Percentiles rank a stretch among this genome's conserved stretches.
phyloP scores from a whole-genome alignment of 176 grass and related monocot species.

The Oryza officinalis region DNA sequence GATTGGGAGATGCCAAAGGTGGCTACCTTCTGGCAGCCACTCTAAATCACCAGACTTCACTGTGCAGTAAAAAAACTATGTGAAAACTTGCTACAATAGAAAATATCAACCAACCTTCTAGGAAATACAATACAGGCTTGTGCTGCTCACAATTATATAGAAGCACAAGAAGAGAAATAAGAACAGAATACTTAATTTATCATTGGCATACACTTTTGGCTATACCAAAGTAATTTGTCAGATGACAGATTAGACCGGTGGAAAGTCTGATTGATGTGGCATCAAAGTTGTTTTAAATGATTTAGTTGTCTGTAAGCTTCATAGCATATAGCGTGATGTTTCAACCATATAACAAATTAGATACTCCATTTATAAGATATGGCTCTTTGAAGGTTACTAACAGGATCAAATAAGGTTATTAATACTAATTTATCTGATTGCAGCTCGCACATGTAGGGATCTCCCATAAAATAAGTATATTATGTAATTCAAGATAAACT shows the following conservation, averaged over 20 bases:
- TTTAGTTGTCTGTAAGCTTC: neutral
- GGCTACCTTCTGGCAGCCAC: conserved; percentile 91
- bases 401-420: neutral
- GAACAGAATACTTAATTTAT: neutral
- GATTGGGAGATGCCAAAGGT: conserved; percentile 42
- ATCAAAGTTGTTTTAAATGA: neutral
- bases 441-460: no score
- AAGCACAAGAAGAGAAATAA: conserved; percentile 3
- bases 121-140: neutral
- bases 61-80: conserved; percentile 44
- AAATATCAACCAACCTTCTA: conserved; percentile 2
- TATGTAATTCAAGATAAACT: no score
- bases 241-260: neutral
- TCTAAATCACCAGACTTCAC: conserved; percentile 83
- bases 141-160: neutral
- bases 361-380: neutral
- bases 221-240: neutral
- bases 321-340: neutral
- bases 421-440: no score
- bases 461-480: no score
- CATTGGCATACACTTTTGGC: neutral
- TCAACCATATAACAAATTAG: neutral
- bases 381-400: neutral
- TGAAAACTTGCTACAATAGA: conserved; percentile 6
- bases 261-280: neutral